These are phyloP conservation scores for Endocarpon pusillum DNA, from an alignment of 495 filamentous ascomycete genomes.

Conservation along the genomic window DNA sequence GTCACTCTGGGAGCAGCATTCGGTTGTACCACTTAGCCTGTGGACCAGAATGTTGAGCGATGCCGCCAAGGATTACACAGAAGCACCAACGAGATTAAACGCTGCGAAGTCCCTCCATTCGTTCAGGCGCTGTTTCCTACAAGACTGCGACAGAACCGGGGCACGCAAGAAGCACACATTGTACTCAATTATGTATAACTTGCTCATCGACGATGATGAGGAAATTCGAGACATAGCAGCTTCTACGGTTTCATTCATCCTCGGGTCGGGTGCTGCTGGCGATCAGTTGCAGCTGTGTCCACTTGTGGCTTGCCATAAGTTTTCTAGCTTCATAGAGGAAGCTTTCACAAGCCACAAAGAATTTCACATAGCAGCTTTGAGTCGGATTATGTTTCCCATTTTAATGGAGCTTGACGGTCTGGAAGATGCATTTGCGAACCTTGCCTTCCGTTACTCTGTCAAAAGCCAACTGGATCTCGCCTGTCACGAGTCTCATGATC, in stretches of 20 bases:
- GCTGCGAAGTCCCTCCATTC: too few species aligned
- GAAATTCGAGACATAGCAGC: constrained; percentile 59
- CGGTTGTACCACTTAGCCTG: too few species aligned
- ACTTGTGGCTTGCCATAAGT: constrained; percentile 5
- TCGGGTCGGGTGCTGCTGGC: too few species aligned
- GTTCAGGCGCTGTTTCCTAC: too few species aligned
- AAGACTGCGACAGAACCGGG: too few species aligned
- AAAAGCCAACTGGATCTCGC: neutral
- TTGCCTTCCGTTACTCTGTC: neutral
- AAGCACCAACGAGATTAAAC: too few species aligned
- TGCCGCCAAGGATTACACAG: too few species aligned
- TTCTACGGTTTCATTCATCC: constrained; percentile 25
- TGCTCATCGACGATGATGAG: constrained; percentile 79
- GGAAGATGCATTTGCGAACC: neutral
- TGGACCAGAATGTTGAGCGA: too few species aligned
- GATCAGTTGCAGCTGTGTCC: too few species aligned
- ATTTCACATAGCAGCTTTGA: neutral
- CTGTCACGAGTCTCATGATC: constrained; percentile 18
- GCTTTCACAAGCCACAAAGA: neutral
- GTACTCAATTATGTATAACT: too few species aligned
- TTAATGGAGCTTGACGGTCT: neutral
- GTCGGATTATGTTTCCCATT: neutral
- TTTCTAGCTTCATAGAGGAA: constrained; percentile 19
- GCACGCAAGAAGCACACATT: too few species aligned
- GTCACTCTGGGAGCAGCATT: too few species aligned